phyloP scores from a whole-genome alignment of 1,139 yeast species.

The Kodamaea sp. region DNA sequence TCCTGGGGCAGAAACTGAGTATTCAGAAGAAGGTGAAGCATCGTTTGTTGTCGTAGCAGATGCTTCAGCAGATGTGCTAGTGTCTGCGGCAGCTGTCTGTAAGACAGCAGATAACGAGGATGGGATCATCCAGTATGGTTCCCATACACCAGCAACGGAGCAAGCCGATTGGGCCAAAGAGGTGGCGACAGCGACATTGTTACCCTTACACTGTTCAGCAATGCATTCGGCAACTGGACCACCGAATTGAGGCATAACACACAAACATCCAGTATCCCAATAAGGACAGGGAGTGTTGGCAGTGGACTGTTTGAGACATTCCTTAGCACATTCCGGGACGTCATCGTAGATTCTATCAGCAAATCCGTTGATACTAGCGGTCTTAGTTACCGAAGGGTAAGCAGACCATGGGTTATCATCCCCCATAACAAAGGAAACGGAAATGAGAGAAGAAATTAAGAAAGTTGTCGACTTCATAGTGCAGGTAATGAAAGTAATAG shows the following conservation, averaged over 20 bases:
- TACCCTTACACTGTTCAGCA: slow-evolving; percentile 36
- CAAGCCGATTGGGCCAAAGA: slow-evolving; percentile 40
- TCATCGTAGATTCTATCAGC: slow-evolving; percentile 44
- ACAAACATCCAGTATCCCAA: slow-evolving; percentile 55
- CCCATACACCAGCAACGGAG: slow-evolving; percentile 38
- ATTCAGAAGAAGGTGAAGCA: slow-evolving; percentile 1
- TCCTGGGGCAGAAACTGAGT: background rate
- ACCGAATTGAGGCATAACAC: slow-evolving; percentile 48
- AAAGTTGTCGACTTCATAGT: slow-evolving; percentile 22
- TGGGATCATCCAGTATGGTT: slow-evolving; percentile 42
- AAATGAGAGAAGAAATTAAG: slow-evolving; percentile 8
- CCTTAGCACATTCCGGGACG: slow-evolving; percentile 44
- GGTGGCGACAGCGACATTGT: slow-evolving; percentile 37
- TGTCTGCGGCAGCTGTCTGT: slow-evolving; percentile 19
- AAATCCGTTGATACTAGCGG: slow-evolving; percentile 51
- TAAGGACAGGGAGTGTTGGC: slow-evolving; percentile 46
- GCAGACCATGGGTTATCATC: slow-evolving; percentile 26
- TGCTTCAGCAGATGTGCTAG: slow-evolving; percentile 9
- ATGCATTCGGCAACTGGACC: slow-evolving; percentile 44
- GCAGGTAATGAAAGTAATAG: slow-evolving; percentile 19
- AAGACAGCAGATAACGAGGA: slow-evolving; percentile 31
- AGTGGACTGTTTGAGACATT: slow-evolving; percentile 30
- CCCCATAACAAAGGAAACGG: slow-evolving; percentile 10
- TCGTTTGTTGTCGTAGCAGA: slow-evolving; percentile 10
- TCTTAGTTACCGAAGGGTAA: slow-evolving; percentile 46